phyloP scores from a whole-genome alignment of 1,139 yeast genomes.

The Zygoascus sp. region DNA sequence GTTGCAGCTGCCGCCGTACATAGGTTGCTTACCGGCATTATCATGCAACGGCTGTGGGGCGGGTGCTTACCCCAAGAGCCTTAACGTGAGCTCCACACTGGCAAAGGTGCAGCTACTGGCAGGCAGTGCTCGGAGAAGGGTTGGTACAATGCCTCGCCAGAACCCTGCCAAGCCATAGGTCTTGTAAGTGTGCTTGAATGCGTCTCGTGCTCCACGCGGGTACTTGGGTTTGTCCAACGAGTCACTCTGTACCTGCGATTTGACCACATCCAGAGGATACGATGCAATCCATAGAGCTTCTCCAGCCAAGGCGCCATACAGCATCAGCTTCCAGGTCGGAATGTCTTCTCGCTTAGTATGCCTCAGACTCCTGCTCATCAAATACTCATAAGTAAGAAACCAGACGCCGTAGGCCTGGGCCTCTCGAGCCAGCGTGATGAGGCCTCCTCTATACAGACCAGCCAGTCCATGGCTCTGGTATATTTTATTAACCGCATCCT shows the following conservation, averaged over 20 bases:
- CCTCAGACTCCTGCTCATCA: slow-evolving; percentile 39
- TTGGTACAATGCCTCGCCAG: slow-evolving; percentile 70
- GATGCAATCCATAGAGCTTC: slow-evolving; percentile 68
- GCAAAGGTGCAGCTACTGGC: slow-evolving; percentile 77
- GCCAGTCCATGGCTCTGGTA: slow-evolving; percentile 43
- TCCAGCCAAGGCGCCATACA: slow-evolving; percentile 67
- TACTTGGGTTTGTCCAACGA: slow-evolving; percentile 45
- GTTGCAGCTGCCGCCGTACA: too few relatives aligned
- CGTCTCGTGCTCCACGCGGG: slow-evolving; percentile 43
- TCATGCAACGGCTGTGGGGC: too few relatives aligned
- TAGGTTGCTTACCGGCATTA: too few relatives aligned
- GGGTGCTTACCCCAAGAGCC: slow-evolving; percentile 50
- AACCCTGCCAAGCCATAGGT: slow-evolving; percentile 54
- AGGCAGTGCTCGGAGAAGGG: slow-evolving; percentile 65
- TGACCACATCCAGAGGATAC: slow-evolving; percentile 68
- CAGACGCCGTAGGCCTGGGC: slow-evolving; percentile 80
- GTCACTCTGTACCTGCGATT: slow-evolving; percentile 67
- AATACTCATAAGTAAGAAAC: slow-evolving; percentile 67
- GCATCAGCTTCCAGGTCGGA: slow-evolving; percentile 56
- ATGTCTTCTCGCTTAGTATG: slow-evolving; percentile 45
- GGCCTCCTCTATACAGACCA: slow-evolving; percentile 60
- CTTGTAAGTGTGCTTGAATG: slow-evolving; percentile 44
- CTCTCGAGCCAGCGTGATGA: slow-evolving; percentile 61
- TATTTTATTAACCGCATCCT: slow-evolving; percentile 48
- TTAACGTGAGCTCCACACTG: slow-evolving; percentile 63